Percentiles rank a stretch among this genome's conserved stretches.
These are phyloP conservation scores for Ceratocystis harringtonii DNA, from an alignment of 2,329 filamentous ascomycete genomes.

Conservation along the genomic window DNA sequence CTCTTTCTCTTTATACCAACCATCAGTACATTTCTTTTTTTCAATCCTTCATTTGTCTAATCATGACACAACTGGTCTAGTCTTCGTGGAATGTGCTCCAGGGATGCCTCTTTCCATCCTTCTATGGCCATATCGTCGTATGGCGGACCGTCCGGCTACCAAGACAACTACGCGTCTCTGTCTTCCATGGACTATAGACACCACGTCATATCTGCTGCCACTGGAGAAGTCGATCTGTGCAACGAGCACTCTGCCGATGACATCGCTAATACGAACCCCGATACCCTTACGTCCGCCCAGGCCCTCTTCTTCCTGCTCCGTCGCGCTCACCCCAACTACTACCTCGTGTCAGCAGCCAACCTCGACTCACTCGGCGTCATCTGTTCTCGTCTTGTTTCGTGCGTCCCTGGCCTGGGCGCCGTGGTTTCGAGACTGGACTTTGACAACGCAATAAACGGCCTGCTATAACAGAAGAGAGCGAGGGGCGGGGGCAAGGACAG, in stretches of 20 bases:
- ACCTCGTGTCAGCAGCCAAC: background rate
- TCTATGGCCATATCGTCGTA: background rate
- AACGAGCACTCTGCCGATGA: slow-evolving; percentile 2
- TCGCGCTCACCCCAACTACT: slow-evolving; percentile 16
- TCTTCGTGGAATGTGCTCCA: background rate
- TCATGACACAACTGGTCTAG: background rate
- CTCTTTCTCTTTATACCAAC: background rate
- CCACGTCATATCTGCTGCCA: background rate
- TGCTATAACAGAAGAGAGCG: background rate
- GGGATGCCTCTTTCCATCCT: background rate
- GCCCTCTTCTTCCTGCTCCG: slow-evolving; percentile 39
- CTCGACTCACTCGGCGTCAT: background rate
- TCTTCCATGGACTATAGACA: background rate
- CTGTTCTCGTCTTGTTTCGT: background rate
- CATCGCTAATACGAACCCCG: background rate
- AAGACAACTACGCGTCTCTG: background rate
- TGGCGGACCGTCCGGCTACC: background rate
- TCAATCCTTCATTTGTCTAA: background rate
- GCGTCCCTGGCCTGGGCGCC: background rate
- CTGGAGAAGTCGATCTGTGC: background rate
- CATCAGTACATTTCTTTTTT: background rate
- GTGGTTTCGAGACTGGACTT: background rate
- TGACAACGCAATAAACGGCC: background rate
- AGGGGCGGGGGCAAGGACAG: background rate
- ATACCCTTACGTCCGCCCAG: slow-evolving; percentile 37